Base-by-base conservation (phyloP, 768 basidiomycete genomes). In the Kwoniella europaea region DNA sequence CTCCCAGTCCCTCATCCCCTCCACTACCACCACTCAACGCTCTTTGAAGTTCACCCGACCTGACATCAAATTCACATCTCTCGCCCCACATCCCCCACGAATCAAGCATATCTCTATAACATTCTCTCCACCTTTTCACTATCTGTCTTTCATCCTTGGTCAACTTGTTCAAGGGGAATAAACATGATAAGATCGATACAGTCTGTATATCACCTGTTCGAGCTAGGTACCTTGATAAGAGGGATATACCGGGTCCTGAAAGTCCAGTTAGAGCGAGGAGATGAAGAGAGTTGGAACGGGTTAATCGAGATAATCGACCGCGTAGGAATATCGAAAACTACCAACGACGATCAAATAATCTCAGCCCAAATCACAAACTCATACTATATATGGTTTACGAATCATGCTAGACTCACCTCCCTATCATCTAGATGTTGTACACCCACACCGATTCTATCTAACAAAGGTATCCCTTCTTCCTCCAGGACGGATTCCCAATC, bases 131-230 rank as follows among this genome's bases (percentile, higher is more conserved):
- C 20, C 75, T 66, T 16, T 77, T 73, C 2, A 81, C 64, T 24
- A 64, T 57, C 4, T 66, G 46, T 41, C 44, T 55, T 44, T 79
- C 74, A 29, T 57, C 43, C 24, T 61, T 44, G 4, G 52, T 56
- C 12, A 75, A 70, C 10, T 61, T 29, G 0, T 52, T 50, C 9
- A 65, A 42, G 3, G 76, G 75, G 50, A 82, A 67, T n/a, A 73
- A 63, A 10, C 77, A 63, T 0, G 76, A 72, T 4, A 83, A 67
- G 42, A 83, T 64, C 13, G 82, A 71, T 27, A 73, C 75, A 1
- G 80, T 78, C 64, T 83, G 82, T 12, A 83, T 46, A 65, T 83
- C 82, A 29, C 72, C 71, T 22, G 77, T 79, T 10, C 74, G 58
- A 41, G 79, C 79, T 22, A 82, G 72, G 20, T 78, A 76, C 1